These are phyloP conservation scores for Tinospora cordifolia DNA, from an alignment of 164 flowering plant genomes.

Conservation along the genomic window DNA sequence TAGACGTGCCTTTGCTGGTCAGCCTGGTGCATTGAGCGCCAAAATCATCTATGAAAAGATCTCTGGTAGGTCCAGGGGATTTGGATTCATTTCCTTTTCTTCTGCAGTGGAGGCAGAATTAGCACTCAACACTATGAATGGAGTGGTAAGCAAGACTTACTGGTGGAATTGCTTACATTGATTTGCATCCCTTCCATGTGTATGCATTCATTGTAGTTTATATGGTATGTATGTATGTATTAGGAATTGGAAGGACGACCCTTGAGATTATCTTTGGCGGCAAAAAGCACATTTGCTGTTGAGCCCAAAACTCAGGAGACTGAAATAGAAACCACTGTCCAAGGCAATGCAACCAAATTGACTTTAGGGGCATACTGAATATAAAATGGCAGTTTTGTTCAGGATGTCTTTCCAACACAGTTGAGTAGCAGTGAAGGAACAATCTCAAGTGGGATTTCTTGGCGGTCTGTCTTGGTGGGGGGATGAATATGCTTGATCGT, in stretches of 20 bases:
- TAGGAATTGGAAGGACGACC: slow-evolving; percentile 81
- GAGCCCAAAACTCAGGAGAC: slow-evolving; percentile 14
- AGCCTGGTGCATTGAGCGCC: slow-evolving; percentile 69
- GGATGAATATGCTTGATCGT: no score
- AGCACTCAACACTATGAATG: slow-evolving; percentile 66
- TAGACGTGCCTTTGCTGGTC: slow-evolving; percentile 49
- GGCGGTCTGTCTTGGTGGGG: no score
- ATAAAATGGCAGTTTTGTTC: no score
- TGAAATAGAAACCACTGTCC: slow-evolving; percentile 17
- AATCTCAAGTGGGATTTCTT: no score
- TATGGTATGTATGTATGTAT: slow-evolving; percentile 1
- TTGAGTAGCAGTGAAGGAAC: no score
- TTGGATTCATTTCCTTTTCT: slow-evolving; percentile 70
- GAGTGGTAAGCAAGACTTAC: slow-evolving; percentile 49
- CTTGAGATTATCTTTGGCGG: slow-evolving; percentile 56
- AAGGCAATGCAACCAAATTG: slow-evolving; percentile 30
- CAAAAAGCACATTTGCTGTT: slow-evolving; percentile 26
- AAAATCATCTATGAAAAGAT: slow-evolving; percentile 60
- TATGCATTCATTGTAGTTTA: not conserved
- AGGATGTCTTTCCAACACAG: no score
- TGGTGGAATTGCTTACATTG: not conserved
- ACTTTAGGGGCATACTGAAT: slow-evolving; percentile 15
- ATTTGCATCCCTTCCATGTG: not conserved
- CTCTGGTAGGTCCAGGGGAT: slow-evolving; percentile 76
- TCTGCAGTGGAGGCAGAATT: slow-evolving; percentile 47